These are phyloP conservation scores for Pichia ethanolica DNA, from an alignment of 805 yeast species.

Conservation along the genomic window DNA sequence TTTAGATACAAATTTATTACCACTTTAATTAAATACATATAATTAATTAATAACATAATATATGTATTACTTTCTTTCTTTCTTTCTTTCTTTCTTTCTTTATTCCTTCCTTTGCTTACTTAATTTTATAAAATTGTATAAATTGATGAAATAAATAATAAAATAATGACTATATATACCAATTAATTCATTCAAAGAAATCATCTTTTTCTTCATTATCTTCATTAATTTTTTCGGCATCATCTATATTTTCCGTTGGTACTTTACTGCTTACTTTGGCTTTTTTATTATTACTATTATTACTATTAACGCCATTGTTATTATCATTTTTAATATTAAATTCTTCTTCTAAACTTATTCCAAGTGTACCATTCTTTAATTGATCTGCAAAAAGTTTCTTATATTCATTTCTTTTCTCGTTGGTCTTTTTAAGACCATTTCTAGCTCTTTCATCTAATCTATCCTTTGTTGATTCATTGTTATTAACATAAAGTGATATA, in stretches of 20 bases:
- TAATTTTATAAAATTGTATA: too few relatives aligned
- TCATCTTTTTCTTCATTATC: conserved; percentile 26
- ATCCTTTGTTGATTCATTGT: conserved; percentile 28
- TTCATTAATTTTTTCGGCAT: conserved; percentile 9
- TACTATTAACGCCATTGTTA: neutral
- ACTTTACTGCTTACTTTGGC: conserved; percentile 3
- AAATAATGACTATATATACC: neutral
- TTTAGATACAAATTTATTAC: conserved; percentile 31
- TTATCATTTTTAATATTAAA: conserved; percentile 25
- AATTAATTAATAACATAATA: too few relatives aligned
- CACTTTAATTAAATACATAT: conserved; percentile 14
- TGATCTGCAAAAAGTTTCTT: conserved; percentile 46
- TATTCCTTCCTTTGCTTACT: conserved; percentile 17
- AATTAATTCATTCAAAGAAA: conserved; percentile 23
- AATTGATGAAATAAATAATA: neutral
- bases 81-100: conserved; percentile 15
- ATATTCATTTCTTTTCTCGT: conserved; percentile 36
- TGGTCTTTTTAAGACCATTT: conserved; percentile 38
- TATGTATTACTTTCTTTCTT: too few relatives aligned
- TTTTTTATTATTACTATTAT: conserved; percentile 12
- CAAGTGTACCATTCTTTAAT: conserved; percentile 47
- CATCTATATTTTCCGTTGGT: conserved; percentile 12
- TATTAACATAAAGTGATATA: conserved; percentile 62
- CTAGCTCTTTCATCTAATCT: conserved; percentile 25
- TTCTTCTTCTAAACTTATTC: conserved; percentile 42